Percentiles rank a stretch among this genome's conserved stretches.
These are phyloP conservation scores for Zygoascus ofunaensis DNA, from an alignment of 805 yeast genomes.

Conservation along the genomic window DNA sequence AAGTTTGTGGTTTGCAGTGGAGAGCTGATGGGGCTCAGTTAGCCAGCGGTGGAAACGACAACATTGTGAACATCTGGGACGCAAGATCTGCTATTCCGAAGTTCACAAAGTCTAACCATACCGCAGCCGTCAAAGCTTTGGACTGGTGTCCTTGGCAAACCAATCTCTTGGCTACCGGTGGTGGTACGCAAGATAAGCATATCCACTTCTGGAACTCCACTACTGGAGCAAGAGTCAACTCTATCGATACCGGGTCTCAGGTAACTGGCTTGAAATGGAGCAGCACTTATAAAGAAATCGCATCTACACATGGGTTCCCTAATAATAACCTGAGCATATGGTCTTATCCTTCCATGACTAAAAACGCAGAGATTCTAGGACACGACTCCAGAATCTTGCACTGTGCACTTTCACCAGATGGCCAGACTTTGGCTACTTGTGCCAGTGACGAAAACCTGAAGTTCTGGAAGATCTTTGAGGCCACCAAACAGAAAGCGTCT, in stretches of 20 bases:
- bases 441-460: conserved; percentile 95
- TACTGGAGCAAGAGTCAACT: conserved; percentile 76
- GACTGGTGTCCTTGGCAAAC: conserved; percentile 89
- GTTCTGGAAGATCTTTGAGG: conserved; percentile 85
- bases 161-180: conserved; percentile 88
- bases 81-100: conserved; percentile 59
- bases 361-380: conserved; percentile 85
- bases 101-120: conserved; percentile 69
- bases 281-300: conserved; percentile 50
- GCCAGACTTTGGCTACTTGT: conserved; percentile 81
- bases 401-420: conserved; percentile 84
- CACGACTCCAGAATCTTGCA: conserved; percentile 83
- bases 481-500: conserved; percentile 29
- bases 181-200: conserved; percentile 83
- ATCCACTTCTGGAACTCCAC: conserved; percentile 94
- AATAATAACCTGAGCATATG: conserved; percentile 74
- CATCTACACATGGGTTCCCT: conserved; percentile 91
- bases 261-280: conserved; percentile 95
- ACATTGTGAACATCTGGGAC: conserved; percentile 89
- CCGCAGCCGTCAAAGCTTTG: conserved; percentile 91
- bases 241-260: conserved; percentile 88
- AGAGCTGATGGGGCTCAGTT: conserved; percentile 74
- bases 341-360: conserved; percentile 75
- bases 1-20: conserved; percentile 88
- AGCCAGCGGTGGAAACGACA: conserved; percentile 92